A percentile compares a stretch with the other conserved stretches of the same genome.
These are phyloP conservation scores for Trichoderma atroviride DNA, from an alignment of 2,329 filamentous ascomycete species.

Conservation along the genomic window DNA sequence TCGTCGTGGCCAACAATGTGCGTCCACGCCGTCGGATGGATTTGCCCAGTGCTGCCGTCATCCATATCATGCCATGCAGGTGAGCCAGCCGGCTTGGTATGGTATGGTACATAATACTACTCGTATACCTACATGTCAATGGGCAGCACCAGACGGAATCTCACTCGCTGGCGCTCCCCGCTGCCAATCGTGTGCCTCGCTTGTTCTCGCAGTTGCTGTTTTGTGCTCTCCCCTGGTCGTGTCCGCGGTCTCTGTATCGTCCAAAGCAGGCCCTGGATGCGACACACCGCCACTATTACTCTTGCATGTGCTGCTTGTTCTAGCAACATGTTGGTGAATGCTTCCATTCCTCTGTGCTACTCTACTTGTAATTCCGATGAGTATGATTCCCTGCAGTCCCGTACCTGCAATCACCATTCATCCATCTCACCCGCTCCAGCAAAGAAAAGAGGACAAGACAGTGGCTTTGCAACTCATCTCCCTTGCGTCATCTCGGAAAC, in stretches of 20 bases:
- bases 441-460: neutral
- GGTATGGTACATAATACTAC: neutral
- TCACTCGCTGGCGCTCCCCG: neutral
- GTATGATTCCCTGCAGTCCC: neutral
- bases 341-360: neutral
- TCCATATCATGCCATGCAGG: neutral
- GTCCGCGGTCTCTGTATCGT: neutral
- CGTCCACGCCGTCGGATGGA: slow-evolving; percentile 13
- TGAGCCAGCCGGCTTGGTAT: slow-evolving; percentile 7
- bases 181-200: slow-evolving; percentile 12
- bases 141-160: neutral
- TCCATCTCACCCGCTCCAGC: neutral
- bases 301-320: neutral
- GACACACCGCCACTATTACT: slow-evolving; percentile 22
- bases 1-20: neutral
- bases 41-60: neutral
- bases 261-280: slow-evolving; percentile 6
- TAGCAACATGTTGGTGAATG: neutral
- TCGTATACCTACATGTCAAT: neutral
- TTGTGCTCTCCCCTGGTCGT: neutral
- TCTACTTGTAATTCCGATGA: neutral
- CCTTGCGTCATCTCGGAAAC: slow-evolving; percentile 16
- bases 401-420: neutral
- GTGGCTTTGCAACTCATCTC: neutral
- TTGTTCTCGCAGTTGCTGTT: slow-evolving; percentile 2